Percentiles rank a stretch among this genome's conserved stretches.
These are phyloP conservation scores for Kingdonia uniflora DNA, from an alignment of 164 flowering plant species.

Conservation along the genomic window DNA sequence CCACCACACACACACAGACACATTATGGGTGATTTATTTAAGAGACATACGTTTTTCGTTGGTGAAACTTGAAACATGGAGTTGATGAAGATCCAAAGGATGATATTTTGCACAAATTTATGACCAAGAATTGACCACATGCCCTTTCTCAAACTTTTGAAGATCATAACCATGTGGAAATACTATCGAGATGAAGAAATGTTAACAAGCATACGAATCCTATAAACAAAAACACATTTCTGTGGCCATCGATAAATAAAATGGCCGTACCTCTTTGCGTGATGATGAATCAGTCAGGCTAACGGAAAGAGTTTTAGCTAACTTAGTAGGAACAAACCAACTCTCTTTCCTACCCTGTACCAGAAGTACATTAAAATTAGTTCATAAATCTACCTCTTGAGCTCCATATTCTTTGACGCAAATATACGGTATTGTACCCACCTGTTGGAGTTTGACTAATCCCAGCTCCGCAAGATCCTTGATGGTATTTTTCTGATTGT, in stretches of 20 bases:
- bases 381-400: not conserved
- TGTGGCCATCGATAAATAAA: not conserved
- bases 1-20: too few species aligned
- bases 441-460: conserved; percentile 90
- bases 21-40: too few species aligned
- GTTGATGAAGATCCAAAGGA: too few species aligned
- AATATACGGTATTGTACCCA: conserved; percentile 9
- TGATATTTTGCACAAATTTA: too few species aligned
- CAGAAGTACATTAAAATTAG: conserved; percentile 1
- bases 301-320: conserved; percentile 83
- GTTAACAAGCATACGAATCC: too few species aligned
- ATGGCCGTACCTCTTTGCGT: conserved; percentile 55
- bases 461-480: conserved; percentile 91
- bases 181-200: too few species aligned
- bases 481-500: conserved; percentile 43
- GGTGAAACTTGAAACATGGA: too few species aligned
- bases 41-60: too few species aligned
- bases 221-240: too few species aligned
- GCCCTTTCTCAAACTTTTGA: too few species aligned
- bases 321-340: conserved; percentile 96
- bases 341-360: conserved; percentile 90
- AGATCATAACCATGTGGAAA: too few species aligned
- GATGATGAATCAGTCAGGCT: conserved; percentile 85
- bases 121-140: too few species aligned
- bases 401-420: not conserved